A percentile compares a stretch with the other conserved stretches of the same genome.
phyloP scores from a whole-genome alignment of 73 alveolate genomes.

The Tetrahymena borealis region DNA sequence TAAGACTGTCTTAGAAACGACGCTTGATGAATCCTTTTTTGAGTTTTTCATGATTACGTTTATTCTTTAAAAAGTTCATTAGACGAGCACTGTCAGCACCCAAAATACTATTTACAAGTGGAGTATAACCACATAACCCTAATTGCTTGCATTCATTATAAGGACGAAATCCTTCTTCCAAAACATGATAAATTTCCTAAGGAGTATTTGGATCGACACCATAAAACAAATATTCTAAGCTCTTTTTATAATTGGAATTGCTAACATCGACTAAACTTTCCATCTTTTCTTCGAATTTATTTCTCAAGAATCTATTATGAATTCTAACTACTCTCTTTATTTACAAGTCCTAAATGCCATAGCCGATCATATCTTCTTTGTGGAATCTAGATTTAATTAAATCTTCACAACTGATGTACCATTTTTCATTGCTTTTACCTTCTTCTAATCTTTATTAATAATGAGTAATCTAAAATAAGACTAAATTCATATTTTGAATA shows the following conservation, averaged over 20 bases:
- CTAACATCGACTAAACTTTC: slow-evolving; percentile 65
- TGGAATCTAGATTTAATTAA: slow-evolving; percentile 41
- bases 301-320: slow-evolving; percentile 62
- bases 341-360: slow-evolving; percentile 33
- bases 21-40: slow-evolving; percentile 36
- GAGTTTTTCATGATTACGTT: slow-evolving; percentile 40
- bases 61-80: slow-evolving; percentile 22
- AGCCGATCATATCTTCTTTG: slow-evolving; percentile 26
- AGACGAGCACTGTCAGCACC: slow-evolving; percentile 74
- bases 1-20: slow-evolving; percentile 46
- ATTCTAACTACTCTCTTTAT: slow-evolving; percentile 60
- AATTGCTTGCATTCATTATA: slow-evolving; percentile 49
- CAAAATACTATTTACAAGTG: slow-evolving; percentile 58
- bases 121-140: slow-evolving; percentile 54
- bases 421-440: slow-evolving; percentile 59
- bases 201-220: slow-evolving; percentile 69
- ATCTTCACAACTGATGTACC: slow-evolving; percentile 59
- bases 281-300: slow-evolving; percentile 63
- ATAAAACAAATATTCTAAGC: slow-evolving; percentile 74
- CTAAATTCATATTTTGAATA: neutral
- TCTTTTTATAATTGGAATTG: slow-evolving; percentile 52
- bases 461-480: neutral
- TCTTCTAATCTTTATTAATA: slow-evolving; percentile 41
- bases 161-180: slow-evolving; percentile 77
- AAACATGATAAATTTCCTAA: slow-evolving; percentile 60